Evolutionary conservation across 345 rosid species (phyloP).

Genomic region (rapeseed (Brassica napus)): DNA sequence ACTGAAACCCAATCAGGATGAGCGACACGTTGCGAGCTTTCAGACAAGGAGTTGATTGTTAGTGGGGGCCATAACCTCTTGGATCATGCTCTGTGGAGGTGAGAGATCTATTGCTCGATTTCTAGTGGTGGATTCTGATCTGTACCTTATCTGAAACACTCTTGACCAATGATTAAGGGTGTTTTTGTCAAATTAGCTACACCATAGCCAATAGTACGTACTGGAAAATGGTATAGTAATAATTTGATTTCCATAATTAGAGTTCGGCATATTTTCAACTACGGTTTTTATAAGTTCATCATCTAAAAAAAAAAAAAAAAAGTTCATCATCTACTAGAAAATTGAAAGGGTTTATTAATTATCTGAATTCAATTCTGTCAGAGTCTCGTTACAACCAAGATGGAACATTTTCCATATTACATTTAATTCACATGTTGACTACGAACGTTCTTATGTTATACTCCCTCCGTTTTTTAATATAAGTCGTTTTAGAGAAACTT

Average conservation of each 20-base stretch:
- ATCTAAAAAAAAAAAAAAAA: neutral
- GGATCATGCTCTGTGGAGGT: slow-evolving; percentile 10
- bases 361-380: slow-evolving; percentile 21
- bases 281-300: neutral
- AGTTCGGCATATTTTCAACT: neutral
- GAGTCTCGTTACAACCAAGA: neutral
- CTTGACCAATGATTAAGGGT: slow-evolving; percentile 39
- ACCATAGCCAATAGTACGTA: neutral
- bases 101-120: slow-evolving; percentile 42
- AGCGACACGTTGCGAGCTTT: slow-evolving; percentile 18
- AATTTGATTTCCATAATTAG: neutral
- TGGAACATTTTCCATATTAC: slow-evolving; percentile 6
- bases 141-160: slow-evolving; percentile 36
- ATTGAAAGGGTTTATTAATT: neutral
- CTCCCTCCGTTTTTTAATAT: too few species aligned
- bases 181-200: slow-evolving; percentile 26
- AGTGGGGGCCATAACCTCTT: slow-evolving; percentile 17
- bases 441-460: neutral
- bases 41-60: slow-evolving; percentile 12
- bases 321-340: slow-evolving; percentile 1
- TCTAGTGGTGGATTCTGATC: slow-evolving; percentile 40
- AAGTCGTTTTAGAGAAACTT: too few species aligned
- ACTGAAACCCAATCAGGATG: slow-evolving; percentile 22
- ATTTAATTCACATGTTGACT: slow-evolving; percentile 23
- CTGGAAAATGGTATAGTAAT: neutral